These are phyloP conservation scores for Hawksworthiomyces lignivorus DNA, from an alignment of 2,329 filamentous ascomycete species.

Conservation along the genomic window DNA sequence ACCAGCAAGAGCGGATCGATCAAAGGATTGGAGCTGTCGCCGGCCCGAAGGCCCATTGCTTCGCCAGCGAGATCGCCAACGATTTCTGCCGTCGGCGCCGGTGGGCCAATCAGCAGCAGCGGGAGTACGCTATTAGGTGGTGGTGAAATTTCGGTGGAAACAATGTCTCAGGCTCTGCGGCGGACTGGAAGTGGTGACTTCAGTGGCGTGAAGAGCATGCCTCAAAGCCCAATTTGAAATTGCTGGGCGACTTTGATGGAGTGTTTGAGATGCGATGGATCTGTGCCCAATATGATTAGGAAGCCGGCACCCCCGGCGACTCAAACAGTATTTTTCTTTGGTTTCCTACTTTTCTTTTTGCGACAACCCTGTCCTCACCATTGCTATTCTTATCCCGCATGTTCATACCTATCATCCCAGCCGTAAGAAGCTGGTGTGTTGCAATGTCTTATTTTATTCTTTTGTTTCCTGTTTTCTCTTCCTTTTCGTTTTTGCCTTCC, in stretches of 20 bases:
- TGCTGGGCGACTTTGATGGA: too few species aligned
- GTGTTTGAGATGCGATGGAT: too few species aligned
- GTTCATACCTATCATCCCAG: too few species aligned
- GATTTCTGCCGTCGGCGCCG: slow-evolving; percentile 18
- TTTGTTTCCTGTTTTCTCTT: neutral
- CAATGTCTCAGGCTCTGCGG: slow-evolving; percentile 82
- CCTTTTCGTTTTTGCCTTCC: too few species aligned
- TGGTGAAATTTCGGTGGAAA: slow-evolving; percentile 80
- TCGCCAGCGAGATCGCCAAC: slow-evolving; percentile 41
- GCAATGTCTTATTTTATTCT: neutral
- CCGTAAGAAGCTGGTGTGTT: too few species aligned
- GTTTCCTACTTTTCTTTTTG: neutral
- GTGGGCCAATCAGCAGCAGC: neutral
- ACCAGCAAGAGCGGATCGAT: slow-evolving; percentile 68
- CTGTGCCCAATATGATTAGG: too few species aligned
- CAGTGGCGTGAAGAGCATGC: slow-evolving; percentile 45
- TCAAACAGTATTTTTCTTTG: neutral
- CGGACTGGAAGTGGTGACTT: slow-evolving; percentile 81
- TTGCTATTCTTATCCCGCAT: neutral
- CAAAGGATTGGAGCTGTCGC: slow-evolving; percentile 66
- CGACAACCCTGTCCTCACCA: neutral
- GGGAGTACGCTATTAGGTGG: slow-evolving; percentile 20
- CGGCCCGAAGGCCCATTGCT: slow-evolving; percentile 49
- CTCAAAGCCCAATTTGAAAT: slow-evolving; percentile 47
- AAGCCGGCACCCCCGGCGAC: too few species aligned